Conservation (phyloP, 2,329 filamentous ascomycete species). For the Aureobasidium sp. region DNA sequence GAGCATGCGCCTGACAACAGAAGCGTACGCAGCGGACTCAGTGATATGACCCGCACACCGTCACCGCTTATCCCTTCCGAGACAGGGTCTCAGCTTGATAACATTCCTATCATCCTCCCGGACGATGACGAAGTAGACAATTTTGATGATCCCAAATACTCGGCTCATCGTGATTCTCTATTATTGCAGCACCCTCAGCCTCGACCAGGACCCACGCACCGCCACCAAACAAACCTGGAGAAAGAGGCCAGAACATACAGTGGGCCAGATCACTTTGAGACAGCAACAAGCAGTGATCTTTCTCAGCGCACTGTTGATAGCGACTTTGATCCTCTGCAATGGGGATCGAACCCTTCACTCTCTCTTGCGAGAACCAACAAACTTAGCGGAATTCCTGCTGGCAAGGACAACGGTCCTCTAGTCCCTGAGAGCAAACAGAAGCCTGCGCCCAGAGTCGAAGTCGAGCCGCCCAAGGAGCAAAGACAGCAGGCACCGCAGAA, state of each 20-base stretch:
- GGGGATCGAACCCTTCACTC: slow-evolving; percentile 38
- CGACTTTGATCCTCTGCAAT: slow-evolving; percentile 38
- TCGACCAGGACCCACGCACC: slow-evolving; percentile 62
- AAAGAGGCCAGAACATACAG: slow-evolving; percentile 62
- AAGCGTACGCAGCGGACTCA: slow-evolving; percentile 26
- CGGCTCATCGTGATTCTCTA: slow-evolving; percentile 70
- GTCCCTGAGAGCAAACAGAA: slow-evolving; percentile 37
- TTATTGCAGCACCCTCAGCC: slow-evolving; percentile 76
- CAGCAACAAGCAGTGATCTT: slow-evolving; percentile 26
- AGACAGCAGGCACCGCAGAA: slow-evolving; percentile 3
- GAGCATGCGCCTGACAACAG: slow-evolving; percentile 19
- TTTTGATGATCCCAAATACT: slow-evolving; percentile 55
- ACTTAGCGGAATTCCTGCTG: slow-evolving; percentile 38
- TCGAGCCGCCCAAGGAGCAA: slow-evolving; percentile 5
- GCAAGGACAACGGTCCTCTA: slow-evolving; percentile 50
- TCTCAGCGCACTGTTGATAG: slow-evolving; percentile 25
- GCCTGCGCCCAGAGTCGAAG: slow-evolving; percentile 14
- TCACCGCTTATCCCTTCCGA: slow-evolving; percentile 48
- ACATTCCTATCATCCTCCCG: slow-evolving; percentile 6
- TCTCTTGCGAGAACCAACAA: slow-evolving; percentile 19
- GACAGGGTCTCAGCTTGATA: slow-evolving; percentile 22
- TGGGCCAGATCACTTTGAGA: slow-evolving; percentile 20
- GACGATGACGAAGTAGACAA: neutral
- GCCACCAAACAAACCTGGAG: slow-evolving; percentile 66
- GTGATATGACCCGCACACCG: slow-evolving; percentile 34